Evolutionary conservation across 2,329 filamentous ascomycete genomes (phyloP).

Genomic region (Teratosphaeria nubilosa): DNA sequence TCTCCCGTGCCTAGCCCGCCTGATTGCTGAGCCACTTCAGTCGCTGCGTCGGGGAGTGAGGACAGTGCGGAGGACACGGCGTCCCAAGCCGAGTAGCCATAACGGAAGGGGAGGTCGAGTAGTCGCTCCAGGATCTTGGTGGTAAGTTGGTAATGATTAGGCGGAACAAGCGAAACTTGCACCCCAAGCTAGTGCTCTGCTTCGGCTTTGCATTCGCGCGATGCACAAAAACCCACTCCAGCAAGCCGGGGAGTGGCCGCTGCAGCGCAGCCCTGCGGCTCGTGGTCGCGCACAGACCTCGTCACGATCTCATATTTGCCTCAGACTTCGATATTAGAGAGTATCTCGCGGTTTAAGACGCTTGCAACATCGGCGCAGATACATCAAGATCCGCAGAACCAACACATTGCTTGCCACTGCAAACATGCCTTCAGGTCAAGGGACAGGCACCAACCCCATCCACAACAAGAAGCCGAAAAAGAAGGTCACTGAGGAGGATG

Average conservation of each 20-base stretch:
- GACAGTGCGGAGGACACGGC: constrained; percentile 1
- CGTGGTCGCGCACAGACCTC: background rate
- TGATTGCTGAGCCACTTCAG: constrained; percentile 4
- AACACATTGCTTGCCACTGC: background rate
- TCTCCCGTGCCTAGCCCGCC: background rate
- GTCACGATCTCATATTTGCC: background rate
- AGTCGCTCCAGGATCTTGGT: background rate
- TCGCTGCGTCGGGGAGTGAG: background rate
- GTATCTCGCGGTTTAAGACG: background rate
- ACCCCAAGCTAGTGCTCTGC: background rate
- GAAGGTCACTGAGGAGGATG: constrained; percentile 62
- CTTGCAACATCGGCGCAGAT: background rate
- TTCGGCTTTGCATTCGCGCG: background rate
- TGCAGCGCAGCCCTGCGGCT: background rate
- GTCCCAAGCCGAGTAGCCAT: constrained; percentile 6
- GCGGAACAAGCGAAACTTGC: background rate
- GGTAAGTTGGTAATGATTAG: background rate
- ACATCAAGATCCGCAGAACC: background rate
- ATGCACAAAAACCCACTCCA: background rate
- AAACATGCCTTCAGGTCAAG: constrained; percentile 41
- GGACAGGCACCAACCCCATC: constrained; percentile 43
- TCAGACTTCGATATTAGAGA: background rate
- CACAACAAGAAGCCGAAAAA: constrained; percentile 79
- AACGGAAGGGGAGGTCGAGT: constrained; percentile 1
- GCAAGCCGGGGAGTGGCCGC: background rate